A percentile compares a stretch with the other conserved stretches of the same genome.
phyloP scores from a whole-genome alignment of 2,329 filamentous ascomycete genomes.

The Sporothrix variecibatus region DNA sequence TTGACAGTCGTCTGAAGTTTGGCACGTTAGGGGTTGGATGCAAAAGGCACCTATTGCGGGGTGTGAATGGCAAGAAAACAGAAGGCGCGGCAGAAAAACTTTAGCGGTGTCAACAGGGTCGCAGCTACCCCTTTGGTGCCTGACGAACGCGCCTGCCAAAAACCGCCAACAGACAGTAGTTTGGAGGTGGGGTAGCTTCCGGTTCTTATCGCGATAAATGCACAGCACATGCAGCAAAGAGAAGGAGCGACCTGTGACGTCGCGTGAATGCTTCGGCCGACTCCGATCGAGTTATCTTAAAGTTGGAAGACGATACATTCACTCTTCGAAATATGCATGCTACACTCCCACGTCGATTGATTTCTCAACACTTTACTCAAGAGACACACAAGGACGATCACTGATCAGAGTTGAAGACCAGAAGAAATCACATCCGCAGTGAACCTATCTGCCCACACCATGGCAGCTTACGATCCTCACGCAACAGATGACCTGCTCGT shows the following conservation, averaged over 20 bases:
- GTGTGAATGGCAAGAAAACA: background rate
- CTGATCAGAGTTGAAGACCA: background rate
- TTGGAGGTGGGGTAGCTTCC: conserved; percentile 22
- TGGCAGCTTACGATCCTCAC: conserved; percentile 25
- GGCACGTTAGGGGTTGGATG: background rate
- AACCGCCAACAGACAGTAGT: background rate
- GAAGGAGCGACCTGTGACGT: conserved; percentile 7
- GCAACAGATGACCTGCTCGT: conserved; percentile 47
- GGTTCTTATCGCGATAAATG: conserved; percentile 25
- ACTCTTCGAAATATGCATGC: background rate
- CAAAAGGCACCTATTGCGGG: background rate
- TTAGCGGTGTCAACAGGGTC: conserved; percentile 11
- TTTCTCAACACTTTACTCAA: background rate
- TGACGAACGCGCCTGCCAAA: background rate
- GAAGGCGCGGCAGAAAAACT: conserved; percentile 19
- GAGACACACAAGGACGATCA: background rate
- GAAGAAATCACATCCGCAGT: background rate
- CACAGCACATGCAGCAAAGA: conserved; percentile 9
- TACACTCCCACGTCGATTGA: background rate
- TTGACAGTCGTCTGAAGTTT: background rate
- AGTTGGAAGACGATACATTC: background rate
- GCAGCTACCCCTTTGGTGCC: conserved; percentile 15
- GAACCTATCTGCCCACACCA: background rate
- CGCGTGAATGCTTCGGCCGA: background rate
- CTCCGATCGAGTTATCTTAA: background rate